Evolutionary conservation across 257 asterid genomes (phyloP), one percentile per base, ranked within the genome.

Genomic region (Solanum sitiens): DNA sequence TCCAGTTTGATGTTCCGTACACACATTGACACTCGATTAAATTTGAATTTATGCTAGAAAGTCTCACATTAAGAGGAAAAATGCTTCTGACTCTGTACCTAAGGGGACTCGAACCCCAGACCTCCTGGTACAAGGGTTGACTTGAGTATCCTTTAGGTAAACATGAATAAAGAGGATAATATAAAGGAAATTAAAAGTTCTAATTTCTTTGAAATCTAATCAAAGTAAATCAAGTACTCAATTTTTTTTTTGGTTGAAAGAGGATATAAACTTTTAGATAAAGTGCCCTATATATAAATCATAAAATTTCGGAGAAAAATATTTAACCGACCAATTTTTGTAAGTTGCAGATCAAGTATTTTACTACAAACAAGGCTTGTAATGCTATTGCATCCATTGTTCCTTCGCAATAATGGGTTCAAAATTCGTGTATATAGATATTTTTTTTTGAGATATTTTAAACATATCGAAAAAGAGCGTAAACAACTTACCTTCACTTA

Each of bases 1-100:
- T 37, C 2, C 7, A 37, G 7, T 35, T 0, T 1, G 6, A 1
- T 37, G 0, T 37, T 35, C 1, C 1, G 0, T 37, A 37, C 7
- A 6, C 39, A 37, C 30, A 27, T 27, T 37, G 2, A 37, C 0
- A 37, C 6, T 37, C 2, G 5, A 37, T 37, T 37, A 37, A 37
- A 37, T 37, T 37, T 37, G 1, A 0, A 37, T 37, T 35, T 1
- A 7, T 35, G 0, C 0, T 7, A 35, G 0, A 35, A 35, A 5
- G 3, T 1, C 5, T 35, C 1, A 35, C 4, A 5, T 37, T 37
- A 37, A 35, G 5, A 5, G 1, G 5, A 1, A 5, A 35, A 35
- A 1, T 7, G 5, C 1, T 35, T 35, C 39, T 35, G 39, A 35
- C 5, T 35, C 7, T 0, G 5, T 35, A 35, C 5, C 1, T 1